A percentile compares a stretch with the other conserved stretches of the same genome.
Conservation (phyloP, 1,139 yeast species). For the Lodderomyces parapsilosis region DNA sequence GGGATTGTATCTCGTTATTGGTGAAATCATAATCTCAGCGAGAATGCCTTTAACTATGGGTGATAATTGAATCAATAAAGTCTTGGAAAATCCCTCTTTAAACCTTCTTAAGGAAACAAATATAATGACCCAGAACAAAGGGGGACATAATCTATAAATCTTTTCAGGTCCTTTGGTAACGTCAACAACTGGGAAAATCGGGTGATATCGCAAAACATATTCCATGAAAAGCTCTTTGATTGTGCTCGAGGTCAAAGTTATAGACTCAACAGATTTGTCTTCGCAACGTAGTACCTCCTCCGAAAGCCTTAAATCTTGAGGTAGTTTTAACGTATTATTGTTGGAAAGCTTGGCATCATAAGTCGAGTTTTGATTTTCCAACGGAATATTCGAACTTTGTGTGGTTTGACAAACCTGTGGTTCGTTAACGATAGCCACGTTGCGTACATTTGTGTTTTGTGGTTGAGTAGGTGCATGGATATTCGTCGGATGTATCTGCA, state of each 20-base stretch:
- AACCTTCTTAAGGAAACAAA: conserved; percentile 72
- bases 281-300: conserved; percentile 49
- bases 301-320: conserved; percentile 22
- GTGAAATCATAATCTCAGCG: conserved; percentile 86
- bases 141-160: conserved; percentile 76
- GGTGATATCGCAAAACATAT: conserved; percentile 74
- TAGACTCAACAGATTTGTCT: conserved; percentile 67
- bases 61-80: conserved; percentile 53
- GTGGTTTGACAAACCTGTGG: neutral
- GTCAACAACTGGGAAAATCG: conserved; percentile 85
- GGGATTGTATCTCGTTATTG: conserved; percentile 81
- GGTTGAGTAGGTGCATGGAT: neutral
- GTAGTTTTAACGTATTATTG: neutral
- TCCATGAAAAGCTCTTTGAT: conserved; percentile 69
- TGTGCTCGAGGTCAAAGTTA: conserved; percentile 57
- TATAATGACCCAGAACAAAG: conserved; percentile 92
- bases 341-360: neutral
- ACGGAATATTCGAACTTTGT: no score
- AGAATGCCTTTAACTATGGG: conserved; percentile 72
- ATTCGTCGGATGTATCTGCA: neutral
- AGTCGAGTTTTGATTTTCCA: neutral
- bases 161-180: conserved; percentile 77
- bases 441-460: neutral
- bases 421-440: neutral
- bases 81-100: conserved; percentile 35